A percentile compares a stretch with the other conserved stretches of the same genome.
Conservation (phyloP, 2,329 filamentous ascomycete genomes). For the Ophiosphaerella narmari region DNA sequence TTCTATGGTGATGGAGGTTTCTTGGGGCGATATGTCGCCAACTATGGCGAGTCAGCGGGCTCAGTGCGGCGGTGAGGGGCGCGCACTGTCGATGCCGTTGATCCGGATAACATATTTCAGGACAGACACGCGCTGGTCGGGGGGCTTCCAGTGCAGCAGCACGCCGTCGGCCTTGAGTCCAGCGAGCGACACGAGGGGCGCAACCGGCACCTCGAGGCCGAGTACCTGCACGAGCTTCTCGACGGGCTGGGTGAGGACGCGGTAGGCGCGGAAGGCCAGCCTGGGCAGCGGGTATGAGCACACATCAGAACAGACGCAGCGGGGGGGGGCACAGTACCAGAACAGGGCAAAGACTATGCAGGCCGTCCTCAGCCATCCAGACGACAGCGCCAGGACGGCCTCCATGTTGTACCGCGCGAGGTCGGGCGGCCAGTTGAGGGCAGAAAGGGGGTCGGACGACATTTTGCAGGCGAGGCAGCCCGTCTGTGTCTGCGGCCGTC, state of each 20-base stretch:
- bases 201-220: conserved; percentile 88
- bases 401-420: conserved; percentile 45
- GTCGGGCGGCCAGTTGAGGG: conserved; percentile 41
- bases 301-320: background rate
- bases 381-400: conserved; percentile 38
- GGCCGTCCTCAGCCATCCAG: conserved; percentile 42
- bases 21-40: conserved; percentile 78
- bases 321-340: conserved; percentile 27
- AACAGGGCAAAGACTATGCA: conserved; percentile 43
- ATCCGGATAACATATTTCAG: conserved; percentile 90
- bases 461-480: conserved; percentile 26
- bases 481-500: conserved; percentile 1
- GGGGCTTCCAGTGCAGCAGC: conserved; percentile 86
- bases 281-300: conserved; percentile 50
- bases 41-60: conserved; percentile 56
- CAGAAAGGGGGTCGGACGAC: conserved; percentile 38
- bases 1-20: conserved; percentile 89
- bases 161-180: conserved; percentile 87
- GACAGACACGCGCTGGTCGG: conserved; percentile 68
- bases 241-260: conserved; percentile 88
- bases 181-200: conserved; percentile 86
- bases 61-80: background rate
- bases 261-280: conserved; percentile 83
- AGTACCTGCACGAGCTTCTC: conserved; percentile 89
- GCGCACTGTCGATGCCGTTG: conserved; percentile 85